Evolutionary conservation across 73 alveolate genomes (phyloP).

Genomic region (Urostyla sp.): DNA sequence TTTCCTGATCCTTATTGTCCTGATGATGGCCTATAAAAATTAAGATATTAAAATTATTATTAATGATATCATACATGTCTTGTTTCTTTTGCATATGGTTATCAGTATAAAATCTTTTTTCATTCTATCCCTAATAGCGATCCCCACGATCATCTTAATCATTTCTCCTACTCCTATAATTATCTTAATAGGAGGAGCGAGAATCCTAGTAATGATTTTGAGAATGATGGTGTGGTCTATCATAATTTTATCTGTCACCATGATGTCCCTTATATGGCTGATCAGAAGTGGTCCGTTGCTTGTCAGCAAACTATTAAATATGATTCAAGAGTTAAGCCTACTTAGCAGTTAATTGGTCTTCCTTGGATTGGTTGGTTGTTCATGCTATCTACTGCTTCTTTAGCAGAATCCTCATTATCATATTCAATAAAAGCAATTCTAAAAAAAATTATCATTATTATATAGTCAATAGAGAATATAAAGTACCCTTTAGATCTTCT

Average conservation of each 20-base stretch:
- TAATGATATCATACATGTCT: too few relatives aligned
- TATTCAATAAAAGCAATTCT: constrained; percentile 23
- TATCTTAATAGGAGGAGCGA: neutral
- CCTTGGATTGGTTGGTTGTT: neutral
- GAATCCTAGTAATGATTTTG: neutral
- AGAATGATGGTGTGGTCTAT: neutral
- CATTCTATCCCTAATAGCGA: too few relatives aligned
- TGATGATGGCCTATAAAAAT: too few relatives aligned
- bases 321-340: neutral
- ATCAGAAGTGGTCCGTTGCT: neutral
- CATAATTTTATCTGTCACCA: neutral
- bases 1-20: too few relatives aligned
- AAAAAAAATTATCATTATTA: neutral
- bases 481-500: constrained; percentile 33
- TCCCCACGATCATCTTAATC: neutral
- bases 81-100: too few relatives aligned
- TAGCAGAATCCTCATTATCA: constrained; percentile 23
- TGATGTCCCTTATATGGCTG: neutral
- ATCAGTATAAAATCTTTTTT: too few relatives aligned
- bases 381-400: constrained; percentile 19
- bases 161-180: neutral
- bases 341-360: constrained; percentile 5
- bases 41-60: too few relatives aligned
- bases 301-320: neutral
- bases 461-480: neutral